Evolutionary conservation across 768 basidiomycete genomes (phyloP), one percentile per base, ranked within the genome.

Genomic region (Tephrocybe sp.): DNA sequence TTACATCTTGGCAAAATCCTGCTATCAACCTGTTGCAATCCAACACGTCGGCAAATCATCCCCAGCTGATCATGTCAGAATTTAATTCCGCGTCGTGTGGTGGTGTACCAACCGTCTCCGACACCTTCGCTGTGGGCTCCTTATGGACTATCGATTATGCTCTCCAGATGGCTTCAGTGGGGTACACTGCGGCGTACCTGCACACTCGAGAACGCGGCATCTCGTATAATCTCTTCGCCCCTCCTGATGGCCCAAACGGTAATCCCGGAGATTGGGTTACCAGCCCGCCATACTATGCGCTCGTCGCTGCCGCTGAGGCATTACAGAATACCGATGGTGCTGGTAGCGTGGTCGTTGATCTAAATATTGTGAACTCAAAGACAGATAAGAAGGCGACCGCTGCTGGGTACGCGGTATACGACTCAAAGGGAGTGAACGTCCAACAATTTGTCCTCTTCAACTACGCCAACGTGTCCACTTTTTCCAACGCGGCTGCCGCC

Each of bases 341-440:
- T 51, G 68, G 51, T 24, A 24, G 45, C 40, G 20, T 73, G 20
- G 77, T 80, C 28, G 61, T 68, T 12, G 80, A 80, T 55, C 66
- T 83, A n/a, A 65, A 77, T 53, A 58, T 80, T 41, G 59, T 55
- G 20, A 66, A 68, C 34, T 79, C 77, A 7, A 68, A 40, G 45
- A 57, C 58, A 12, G 65, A 75, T 51, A 59, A 59, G 11, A 68
- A 64, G 56, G 69, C 73, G 26, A 73, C 73, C 18, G 71, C 70
- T 33, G 75, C 78, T 54, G 72, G 78, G 26, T 87, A 88, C 61
- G 83, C 78, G 4, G 64, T 86, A 23, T 84, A 84, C 68, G 81
- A 86, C 54, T 70, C 79, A 30, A 64, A 62, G 11, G 71, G 70
- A 40, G 71, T 74, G 2, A 68, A 69, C 1, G 63, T 79, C 21